phyloP scores from a whole-genome alignment of 1,284 basidiomycete genomes.

The Mrakiaceae sp. region DNA sequence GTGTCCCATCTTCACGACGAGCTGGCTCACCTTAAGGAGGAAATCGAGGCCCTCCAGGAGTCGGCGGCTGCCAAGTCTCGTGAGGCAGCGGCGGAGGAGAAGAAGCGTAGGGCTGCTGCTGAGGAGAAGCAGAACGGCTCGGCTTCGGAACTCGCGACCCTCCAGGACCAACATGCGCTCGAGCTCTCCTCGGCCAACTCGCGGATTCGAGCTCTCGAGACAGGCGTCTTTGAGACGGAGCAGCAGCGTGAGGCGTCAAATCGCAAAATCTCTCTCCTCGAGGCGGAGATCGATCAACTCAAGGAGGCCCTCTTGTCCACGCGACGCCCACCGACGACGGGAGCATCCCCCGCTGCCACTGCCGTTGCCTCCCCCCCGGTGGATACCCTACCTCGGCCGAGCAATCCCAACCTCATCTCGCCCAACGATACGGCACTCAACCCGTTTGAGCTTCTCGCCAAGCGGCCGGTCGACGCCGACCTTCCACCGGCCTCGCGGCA shows the following conservation, averaged over 20 bases:
- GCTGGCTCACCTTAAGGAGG: no score
- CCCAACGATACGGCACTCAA: slow-evolving; percentile 13
- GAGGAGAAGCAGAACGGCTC: neutral
- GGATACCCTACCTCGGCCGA: no score
- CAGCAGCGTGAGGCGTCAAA: slow-evolving; percentile 58
- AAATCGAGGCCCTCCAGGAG: no score
- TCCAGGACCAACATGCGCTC: slow-evolving; percentile 58
- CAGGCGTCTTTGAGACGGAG: slow-evolving; percentile 56
- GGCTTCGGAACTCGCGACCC: slow-evolving; percentile 28
- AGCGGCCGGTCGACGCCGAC: slow-evolving; percentile 48
- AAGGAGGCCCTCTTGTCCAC: neutral
- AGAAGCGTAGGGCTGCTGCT: no score
- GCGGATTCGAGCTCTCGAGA: slow-evolving; percentile 61
- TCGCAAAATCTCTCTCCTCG: slow-evolving; percentile 34
- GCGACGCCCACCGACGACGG: neutral
- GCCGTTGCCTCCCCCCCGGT: neutral
- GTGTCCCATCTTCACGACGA: no score
- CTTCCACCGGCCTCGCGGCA: slow-evolving; percentile 65
- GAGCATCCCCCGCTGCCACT: neutral
- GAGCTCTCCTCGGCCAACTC: slow-evolving; percentile 67
- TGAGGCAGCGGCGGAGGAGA: no score
- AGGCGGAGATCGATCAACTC: slow-evolving; percentile 2
- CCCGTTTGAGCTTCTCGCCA: slow-evolving; percentile 36
- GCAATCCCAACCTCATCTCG: neutral
- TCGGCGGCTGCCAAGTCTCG: no score